Base-by-base conservation (phyloP, 1,139 yeast genomes). In the Sugiyamaella novakii region DNA sequence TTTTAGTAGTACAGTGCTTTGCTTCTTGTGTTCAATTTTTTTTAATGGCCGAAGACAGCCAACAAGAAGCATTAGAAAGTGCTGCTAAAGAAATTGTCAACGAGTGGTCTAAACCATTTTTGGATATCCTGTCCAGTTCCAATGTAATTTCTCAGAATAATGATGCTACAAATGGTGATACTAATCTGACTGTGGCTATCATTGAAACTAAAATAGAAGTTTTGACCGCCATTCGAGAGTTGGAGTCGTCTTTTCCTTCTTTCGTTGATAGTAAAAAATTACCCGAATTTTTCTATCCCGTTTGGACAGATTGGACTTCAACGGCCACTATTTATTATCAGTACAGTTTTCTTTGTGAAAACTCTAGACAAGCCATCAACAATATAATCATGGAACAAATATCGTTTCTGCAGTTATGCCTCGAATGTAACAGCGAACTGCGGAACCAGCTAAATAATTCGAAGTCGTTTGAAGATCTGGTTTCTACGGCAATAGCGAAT, bases 21-120 rank as follows among this genome's bases (percentile, higher is more conserved):
- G 59, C 59, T 7, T 60, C 62, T 19, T 64, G 68, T 43, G 58
- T 66, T 24, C 65, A 65, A 36, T 67, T 67, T 51, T 57, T 66
- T 43, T 52, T 65, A 4, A 65, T 66, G 65, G 67, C 66, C 8
- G 67, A 59, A 29, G 63, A 62, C 18, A 57, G 61, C 22, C 60
- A 59, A 34, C 54, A 53, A 24, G 54, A 54, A 8, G 49, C 47
- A 10, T 51, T 64, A 27, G 57, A 57, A 8, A 49, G 51, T 1
- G 51, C 62, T 34, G 66, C 66, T 3, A 36, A 43, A 15, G 49
- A 53, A 1, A 58, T 59, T 22, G 52, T 69, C 12, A 57, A 58
- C 5, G 54, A 54, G 7, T 69, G 71, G 71, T 50, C 59, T 7
- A 51, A 47, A 11, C 51, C 62, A 2, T 59, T 64, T 29, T 52